phyloP scores from a whole-genome alignment of 495 filamentous ascomycete species.

The Aspergillus heteromorphus region DNA sequence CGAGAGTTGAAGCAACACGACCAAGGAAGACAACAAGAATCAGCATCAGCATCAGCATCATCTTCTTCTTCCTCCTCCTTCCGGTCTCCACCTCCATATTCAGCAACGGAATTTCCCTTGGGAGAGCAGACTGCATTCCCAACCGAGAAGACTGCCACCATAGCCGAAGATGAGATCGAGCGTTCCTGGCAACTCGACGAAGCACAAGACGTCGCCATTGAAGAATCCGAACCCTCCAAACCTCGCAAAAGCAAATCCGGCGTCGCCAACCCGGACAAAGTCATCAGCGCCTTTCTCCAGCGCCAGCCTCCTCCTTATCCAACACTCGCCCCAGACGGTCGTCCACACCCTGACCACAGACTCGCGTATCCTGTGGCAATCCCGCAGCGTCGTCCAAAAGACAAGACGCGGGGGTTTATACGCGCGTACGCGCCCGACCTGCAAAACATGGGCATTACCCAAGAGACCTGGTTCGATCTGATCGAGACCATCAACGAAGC shows the following conservation, averaged over 20 bases:
- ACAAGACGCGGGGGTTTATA: conserved; percentile 41
- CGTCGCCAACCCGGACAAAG: conserved; percentile 11
- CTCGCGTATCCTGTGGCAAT: conserved; percentile 43
- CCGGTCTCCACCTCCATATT: conserved; percentile 11
- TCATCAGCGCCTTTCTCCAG: conserved; percentile 21
- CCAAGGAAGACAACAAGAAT: background rate
- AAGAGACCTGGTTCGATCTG: conserved; percentile 44
- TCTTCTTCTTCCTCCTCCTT: conserved; percentile 21
- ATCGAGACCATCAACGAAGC: conserved; percentile 39
- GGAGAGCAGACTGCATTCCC: conserved; percentile 7
- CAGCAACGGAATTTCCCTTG: background rate
- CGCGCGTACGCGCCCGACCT: conserved; percentile 48
- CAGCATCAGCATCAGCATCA: too few relatives aligned
- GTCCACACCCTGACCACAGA: background rate
- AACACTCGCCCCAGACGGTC: background rate
- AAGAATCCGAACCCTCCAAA: background rate
- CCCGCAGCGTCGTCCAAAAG: conserved; percentile 44
- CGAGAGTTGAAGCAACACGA: conserved; percentile 9
- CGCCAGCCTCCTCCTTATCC: conserved; percentile 6
- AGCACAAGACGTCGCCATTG: conserved; percentile 22
- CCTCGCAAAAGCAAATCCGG: conserved; percentile 9
- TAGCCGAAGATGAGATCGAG: conserved; percentile 32
- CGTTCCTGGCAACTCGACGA: conserved; percentile 45
- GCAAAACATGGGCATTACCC: conserved; percentile 37
- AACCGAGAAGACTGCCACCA: conserved; percentile 5